Evolutionary conservation across 2,329 filamentous ascomycete species (phyloP), one percentile per base, ranked within the genome.

Genomic region (Fusarium musae): DNA sequence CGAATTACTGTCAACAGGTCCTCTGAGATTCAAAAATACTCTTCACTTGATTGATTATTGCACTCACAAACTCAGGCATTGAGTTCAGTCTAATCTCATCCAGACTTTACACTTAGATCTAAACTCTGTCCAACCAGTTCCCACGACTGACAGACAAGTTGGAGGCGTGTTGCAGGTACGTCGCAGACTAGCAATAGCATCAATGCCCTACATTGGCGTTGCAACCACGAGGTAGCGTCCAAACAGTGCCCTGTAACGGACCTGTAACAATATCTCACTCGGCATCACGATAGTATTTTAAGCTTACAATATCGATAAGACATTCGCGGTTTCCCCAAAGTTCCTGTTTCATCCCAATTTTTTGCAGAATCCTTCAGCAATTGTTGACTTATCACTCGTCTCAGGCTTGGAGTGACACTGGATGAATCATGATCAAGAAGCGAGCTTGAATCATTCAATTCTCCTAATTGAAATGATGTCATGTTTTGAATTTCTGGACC

Each of bases 181-280:
- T 73, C 53, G 39, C 66, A 73, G 58, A 37, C 56, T 42, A 66
- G 54, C 58, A 42, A 61, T 59, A 65, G 53, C 52, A 70, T 53
- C 30, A 53, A 71, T 50, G 59, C 58, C 70, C 54, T 57, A 52
- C 49, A 64, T 54, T 58, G 47, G 47, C 66, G 59, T 58, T 65
- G 62, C 50, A 58, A 49, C 63, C 50, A 56, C 34, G 39, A 68
- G 36, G 61, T 61, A 47, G 50, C 57, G 59, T 57, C 40, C 42
- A 60, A 61, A 65, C 26, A 54, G 43, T 70, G 62, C 59, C 47
- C 69, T 73, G 70, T 63, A 74, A 74, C 47, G 30, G 52, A 72
- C 67, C 71, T 72, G 67, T 44, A 47, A 74, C 67, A 46, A 44
- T 46, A 28, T 56, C 36, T 58, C 42, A 34, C 28, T 50, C 44